Percentiles rank a stretch among this genome's conserved stretches.
Evolutionary conservation across 768 basidiomycete genomes (phyloP).

Genomic region (Pseudohyphozyma bogoriensis): DNA sequence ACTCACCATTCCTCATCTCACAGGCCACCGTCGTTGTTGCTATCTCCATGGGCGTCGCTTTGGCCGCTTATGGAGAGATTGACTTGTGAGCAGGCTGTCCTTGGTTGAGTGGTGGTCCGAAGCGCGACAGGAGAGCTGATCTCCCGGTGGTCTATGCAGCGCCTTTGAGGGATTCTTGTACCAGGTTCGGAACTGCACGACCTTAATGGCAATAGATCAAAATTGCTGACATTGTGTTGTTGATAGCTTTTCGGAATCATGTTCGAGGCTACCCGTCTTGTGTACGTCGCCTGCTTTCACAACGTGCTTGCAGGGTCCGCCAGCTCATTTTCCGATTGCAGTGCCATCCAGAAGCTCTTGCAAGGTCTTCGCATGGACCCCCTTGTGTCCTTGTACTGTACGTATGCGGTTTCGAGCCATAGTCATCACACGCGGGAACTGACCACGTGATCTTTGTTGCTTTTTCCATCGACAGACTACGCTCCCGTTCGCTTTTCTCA

Average conservation of each 20-base stretch:
- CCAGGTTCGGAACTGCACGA: too few relatives aligned
- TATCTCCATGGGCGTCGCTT: slow-evolving; percentile 81
- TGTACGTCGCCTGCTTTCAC: slow-evolving; percentile 36
- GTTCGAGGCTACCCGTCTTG: slow-evolving; percentile 86
- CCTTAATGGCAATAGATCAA: too few relatives aligned
- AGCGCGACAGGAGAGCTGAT: too few relatives aligned
- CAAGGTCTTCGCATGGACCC: slow-evolving; percentile 98
- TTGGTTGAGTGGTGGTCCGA: too few relatives aligned
- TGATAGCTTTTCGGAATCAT: slow-evolving; percentile 71
- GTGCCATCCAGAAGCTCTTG: slow-evolving; percentile 83
- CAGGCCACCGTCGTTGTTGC: slow-evolving; percentile 74
- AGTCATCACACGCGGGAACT: too few relatives aligned
- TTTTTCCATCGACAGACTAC: background rate
- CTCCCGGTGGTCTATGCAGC: slow-evolving; percentile 11
- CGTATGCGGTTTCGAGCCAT: background rate
- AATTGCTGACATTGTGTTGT: too few relatives aligned
- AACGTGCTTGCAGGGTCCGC: too few relatives aligned
- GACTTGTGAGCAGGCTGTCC: slow-evolving; percentile 50
- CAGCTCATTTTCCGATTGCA: background rate
- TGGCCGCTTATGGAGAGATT: slow-evolving; percentile 81
- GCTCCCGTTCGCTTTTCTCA: background rate
- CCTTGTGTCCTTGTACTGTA: slow-evolving; percentile 74
- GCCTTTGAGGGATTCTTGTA: slow-evolving; percentile 75
- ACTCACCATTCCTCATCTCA: too few relatives aligned
- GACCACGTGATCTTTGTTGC: background rate